Evolutionary conservation across 495 filamentous ascomycete species (phyloP).

Genomic region (Annulohypoxylon moriforme): DNA sequence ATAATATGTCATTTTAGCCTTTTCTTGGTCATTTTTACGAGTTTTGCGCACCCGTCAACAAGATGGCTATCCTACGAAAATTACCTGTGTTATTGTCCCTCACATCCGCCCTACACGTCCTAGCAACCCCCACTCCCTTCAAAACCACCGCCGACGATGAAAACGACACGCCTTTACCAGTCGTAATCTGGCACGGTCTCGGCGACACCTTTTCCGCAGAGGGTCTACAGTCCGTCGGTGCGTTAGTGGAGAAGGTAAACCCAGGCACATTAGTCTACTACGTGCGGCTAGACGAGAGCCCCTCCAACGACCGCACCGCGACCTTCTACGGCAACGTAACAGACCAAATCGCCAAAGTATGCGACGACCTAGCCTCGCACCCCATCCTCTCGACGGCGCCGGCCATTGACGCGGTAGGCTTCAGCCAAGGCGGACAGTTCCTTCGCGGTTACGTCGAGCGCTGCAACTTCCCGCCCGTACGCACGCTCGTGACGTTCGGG

Average conservation of each 20-base stretch:
- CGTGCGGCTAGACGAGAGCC: slow-evolving; percentile 77
- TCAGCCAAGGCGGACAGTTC: slow-evolving; percentile 97
- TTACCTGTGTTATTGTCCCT: slow-evolving; percentile 29
- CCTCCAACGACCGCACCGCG: slow-evolving; percentile 74
- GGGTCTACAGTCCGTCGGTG: slow-evolving; percentile 73
- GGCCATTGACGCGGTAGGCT: slow-evolving; percentile 90
- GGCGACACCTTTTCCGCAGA: slow-evolving; percentile 79
- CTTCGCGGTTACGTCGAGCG: slow-evolving; percentile 91
- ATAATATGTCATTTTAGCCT: slow-evolving; percentile 14
- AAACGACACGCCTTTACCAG: slow-evolving; percentile 74
- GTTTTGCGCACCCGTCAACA: neutral
- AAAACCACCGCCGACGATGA: slow-evolving; percentile 45
- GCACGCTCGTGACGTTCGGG: slow-evolving; percentile 89
- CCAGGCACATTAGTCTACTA: slow-evolving; percentile 87
- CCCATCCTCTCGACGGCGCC: slow-evolving; percentile 83
- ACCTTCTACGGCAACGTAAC: slow-evolving; percentile 94
- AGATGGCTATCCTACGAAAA: slow-evolving; percentile 31
- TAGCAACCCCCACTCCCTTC: slow-evolving; percentile 34
- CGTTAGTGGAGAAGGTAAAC: slow-evolving; percentile 75
- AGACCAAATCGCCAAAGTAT: slow-evolving; percentile 80
- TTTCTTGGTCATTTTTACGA: neutral
- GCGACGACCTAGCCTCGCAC: slow-evolving; percentile 78
- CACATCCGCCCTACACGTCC: slow-evolving; percentile 19
- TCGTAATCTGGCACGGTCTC: slow-evolving; percentile 91
- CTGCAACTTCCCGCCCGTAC: slow-evolving; percentile 84